Conservation (phyloP, 305 asterid species). For the Ajuga reptans region DNA sequence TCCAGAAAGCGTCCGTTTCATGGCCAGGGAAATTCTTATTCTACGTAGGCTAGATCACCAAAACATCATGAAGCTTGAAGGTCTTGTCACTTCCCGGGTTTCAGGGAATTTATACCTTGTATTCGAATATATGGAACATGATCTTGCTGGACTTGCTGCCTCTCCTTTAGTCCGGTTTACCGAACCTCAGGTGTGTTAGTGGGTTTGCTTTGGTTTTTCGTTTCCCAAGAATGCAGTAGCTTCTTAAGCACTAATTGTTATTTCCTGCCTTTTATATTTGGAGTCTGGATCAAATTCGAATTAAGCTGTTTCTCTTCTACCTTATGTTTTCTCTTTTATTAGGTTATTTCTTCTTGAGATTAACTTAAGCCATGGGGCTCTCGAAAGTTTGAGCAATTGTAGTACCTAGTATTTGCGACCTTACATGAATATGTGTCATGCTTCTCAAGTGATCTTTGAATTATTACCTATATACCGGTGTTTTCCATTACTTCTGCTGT, state of each 20-base stretch:
- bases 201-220: background rate
- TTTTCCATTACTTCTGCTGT: background rate
- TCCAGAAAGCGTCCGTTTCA: constrained; percentile 84
- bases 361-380: background rate
- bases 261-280: background rate
- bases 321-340: background rate
- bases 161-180: constrained; percentile 57
- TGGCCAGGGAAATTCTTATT: constrained; percentile 84
- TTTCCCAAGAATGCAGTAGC: background rate
- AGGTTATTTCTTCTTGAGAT: background rate
- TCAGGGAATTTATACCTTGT: constrained; percentile 80
- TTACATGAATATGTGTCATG: background rate
- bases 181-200: constrained; percentile 61
- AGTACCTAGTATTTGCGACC: background rate
- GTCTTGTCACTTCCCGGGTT: constrained; percentile 74
- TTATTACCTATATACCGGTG: background rate
- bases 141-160: constrained; percentile 73
- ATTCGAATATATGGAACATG: constrained; percentile 91
- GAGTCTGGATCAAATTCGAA: background rate
- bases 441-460: background rate
- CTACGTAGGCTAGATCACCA: constrained; percentile 84
- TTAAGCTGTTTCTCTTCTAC: background rate
- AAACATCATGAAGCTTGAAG: constrained; percentile 82
- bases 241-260: background rate
- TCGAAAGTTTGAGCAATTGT: constrained; percentile 1